Conservation (phyloP, 1,284 basidiomycete genomes). For the Melampsora americana region DNA sequence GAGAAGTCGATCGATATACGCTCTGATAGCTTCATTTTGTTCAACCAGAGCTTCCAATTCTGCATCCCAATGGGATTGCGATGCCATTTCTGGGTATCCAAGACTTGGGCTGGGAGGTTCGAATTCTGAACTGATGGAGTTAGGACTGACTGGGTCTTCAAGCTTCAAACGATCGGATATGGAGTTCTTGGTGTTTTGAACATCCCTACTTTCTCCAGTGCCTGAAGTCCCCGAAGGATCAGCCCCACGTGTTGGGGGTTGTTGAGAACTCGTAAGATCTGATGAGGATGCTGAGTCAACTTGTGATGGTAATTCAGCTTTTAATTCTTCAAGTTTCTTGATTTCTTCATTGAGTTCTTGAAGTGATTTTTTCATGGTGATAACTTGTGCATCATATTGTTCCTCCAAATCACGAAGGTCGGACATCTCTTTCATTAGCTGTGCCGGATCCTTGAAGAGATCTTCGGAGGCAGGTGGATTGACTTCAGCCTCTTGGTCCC, state of each 20-base stretch:
- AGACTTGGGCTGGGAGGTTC: too few species aligned
- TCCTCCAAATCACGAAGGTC: slow-evolving; percentile 1
- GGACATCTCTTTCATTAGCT: neutral
- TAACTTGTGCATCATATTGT: neutral
- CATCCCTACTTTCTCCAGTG: too few species aligned
- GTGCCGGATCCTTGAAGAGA: neutral
- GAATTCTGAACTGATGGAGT: too few species aligned
- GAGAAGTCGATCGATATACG: neutral
- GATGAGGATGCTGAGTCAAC: neutral
- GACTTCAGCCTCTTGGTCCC: neutral
- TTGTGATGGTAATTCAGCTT: neutral
- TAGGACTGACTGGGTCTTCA: too few species aligned
- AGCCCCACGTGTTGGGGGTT: too few species aligned
- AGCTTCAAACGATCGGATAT: too few species aligned
- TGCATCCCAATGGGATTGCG: neutral
- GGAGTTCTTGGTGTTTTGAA: too few species aligned
- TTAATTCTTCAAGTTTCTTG: neutral
- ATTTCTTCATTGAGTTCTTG: neutral
- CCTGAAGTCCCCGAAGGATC: too few species aligned
- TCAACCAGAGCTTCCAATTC: neutral
- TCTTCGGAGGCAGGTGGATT: neutral
- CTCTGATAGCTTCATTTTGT: neutral
- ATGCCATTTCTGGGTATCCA: neutral
- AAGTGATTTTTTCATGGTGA: neutral
- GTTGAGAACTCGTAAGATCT: too few species aligned